Evolutionary conservation across 345 rosid genomes (phyloP), one percentile per base, ranked within the genome.

Genomic region (Diplotaxis tenuifolia): DNA sequence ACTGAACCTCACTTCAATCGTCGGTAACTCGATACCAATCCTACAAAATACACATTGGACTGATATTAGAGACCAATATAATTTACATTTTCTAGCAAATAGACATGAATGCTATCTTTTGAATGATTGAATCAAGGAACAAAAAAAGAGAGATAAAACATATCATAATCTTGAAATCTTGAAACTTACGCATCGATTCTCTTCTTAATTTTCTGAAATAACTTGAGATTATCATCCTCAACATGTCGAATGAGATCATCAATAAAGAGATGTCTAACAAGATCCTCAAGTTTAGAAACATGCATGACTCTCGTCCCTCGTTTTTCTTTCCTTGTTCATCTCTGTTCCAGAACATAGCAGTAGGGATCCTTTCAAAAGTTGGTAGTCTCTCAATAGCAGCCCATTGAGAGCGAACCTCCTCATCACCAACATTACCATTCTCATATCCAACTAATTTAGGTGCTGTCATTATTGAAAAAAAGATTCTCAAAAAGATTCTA

Each of bases 171-270:
- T 2, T 12, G 29, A 31, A 56, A n/a, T 31, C 38, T 12, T 28
- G 40, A 45, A n/a, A 45, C 72, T 74, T 81, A 86, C 93, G 72
- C 76, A 76, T 88, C 82, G 8, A 79, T 74, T 40, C 86, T 79
- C 19, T 82, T 71, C 34, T 81, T 67, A 0, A 86, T 62, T n/a
- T 79, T 83, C 58, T 62, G 83, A 62, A 84, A 31, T 60, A 88
- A 40, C 28, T 18, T 15, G 9, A 74, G 82, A 45, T 83, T 86
- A 23, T 88, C 93, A 55, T 67, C 67, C 68, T 83, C 93, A 40
- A 81, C 78, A 22, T 82, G 79, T 72, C 40, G 72, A 38, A 88
- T 81, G 20, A 88, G 88, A 42, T 80, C 83, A 67, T 79, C 80
- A 0, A 88, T 79, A 65, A 88, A 84, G 19, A 83, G 5, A 5